phyloP scores from a whole-genome alignment of 768 basidiomycete species.

The Collybiopsis confluens region DNA sequence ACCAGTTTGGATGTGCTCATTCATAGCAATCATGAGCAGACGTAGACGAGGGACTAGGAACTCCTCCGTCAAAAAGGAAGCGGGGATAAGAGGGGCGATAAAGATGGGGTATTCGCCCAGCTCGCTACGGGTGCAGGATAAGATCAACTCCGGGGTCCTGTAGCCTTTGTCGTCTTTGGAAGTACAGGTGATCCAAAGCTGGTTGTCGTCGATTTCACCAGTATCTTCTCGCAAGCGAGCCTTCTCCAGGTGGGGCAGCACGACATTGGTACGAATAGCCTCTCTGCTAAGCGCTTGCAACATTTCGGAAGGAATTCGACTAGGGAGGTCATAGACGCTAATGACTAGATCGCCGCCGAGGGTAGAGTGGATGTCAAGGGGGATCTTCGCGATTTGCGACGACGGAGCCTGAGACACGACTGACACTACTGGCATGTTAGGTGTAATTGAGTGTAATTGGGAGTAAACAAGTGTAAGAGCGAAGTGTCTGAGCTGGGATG shows the following conservation, averaged over 20 bases:
- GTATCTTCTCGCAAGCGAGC: background rate
- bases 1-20: conserved; percentile 22
- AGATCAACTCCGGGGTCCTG: conserved; percentile 42
- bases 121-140: conserved; percentile 53
- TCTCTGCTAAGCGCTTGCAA: conserved; percentile 24
- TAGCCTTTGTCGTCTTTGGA: conserved; percentile 8
- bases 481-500: too few species aligned
- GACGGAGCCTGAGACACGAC: too few species aligned
- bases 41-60: conserved; percentile 36
- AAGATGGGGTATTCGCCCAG: conserved; percentile 67
- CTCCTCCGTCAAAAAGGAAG: conserved; percentile 30
- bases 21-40: conserved; percentile 37
- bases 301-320: conserved; percentile 24
- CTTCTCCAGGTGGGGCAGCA: conserved; percentile 17
- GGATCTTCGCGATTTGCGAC: too few species aligned
- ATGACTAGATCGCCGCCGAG: background rate
- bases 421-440: background rate
- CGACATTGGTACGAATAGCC: conserved; percentile 24
- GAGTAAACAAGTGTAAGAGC: too few species aligned
- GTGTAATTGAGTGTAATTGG: too few species aligned
- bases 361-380: background rate
- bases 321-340: conserved; percentile 11
- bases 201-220: conserved; percentile 14
- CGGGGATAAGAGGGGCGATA: conserved; percentile 45
- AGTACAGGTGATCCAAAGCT: conserved; percentile 33